These are phyloP conservation scores for Malus hybrid DNA, from an alignment of 331 rosid genomes.

Conservation along the genomic window DNA sequence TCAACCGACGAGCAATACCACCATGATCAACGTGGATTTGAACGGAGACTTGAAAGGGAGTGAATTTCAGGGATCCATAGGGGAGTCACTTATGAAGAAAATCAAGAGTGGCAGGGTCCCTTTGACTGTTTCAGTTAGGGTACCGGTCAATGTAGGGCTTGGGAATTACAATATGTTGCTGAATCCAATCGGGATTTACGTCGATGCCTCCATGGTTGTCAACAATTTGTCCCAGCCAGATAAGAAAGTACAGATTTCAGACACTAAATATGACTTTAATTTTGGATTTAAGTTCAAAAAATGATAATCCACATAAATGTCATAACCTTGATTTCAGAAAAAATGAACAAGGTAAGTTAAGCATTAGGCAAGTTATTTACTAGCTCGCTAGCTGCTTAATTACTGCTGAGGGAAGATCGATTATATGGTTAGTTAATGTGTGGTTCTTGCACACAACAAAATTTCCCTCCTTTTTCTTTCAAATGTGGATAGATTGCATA, in stretches of 20 bases:
- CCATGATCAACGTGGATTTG: constrained; percentile 24
- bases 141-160: constrained; percentile 35
- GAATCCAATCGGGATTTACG: constrained; percentile 7
- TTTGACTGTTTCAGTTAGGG: constrained; percentile 27
- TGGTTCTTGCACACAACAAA: background rate
- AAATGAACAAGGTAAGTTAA: background rate
- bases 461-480: background rate
- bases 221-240: constrained; percentile 30
- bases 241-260: constrained; percentile 29
- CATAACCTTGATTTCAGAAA: background rate
- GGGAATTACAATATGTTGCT: background rate
- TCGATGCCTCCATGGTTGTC: constrained; percentile 44
- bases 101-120: constrained; percentile 31
- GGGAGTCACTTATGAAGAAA: constrained; percentile 19
- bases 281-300: background rate
- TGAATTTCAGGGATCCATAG: constrained; percentile 12
- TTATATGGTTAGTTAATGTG: background rate
- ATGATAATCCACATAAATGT: background rate
- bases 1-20: constrained; percentile 39
- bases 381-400: background rate
- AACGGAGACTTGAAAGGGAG: constrained; percentile 29
- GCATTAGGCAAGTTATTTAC: background rate
- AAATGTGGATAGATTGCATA: background rate
- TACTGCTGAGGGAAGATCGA: background rate
- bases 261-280: constrained; percentile 4